Base-by-base conservation (phyloP, 148 eudicot species). In the Euryodendron excelsum region DNA sequence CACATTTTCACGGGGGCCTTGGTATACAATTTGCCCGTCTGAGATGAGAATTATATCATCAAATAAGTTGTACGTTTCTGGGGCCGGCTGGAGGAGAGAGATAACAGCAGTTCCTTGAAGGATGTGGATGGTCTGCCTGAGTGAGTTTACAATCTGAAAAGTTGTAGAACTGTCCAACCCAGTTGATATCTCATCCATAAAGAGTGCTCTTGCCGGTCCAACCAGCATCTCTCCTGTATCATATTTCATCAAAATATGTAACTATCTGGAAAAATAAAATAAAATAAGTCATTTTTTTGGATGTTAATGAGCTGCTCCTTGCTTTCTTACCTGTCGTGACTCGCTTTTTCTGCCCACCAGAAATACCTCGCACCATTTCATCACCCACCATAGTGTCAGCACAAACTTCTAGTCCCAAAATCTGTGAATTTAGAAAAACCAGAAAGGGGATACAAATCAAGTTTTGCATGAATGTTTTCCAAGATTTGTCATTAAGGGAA, bases 371-470 rank as follows among this genome's bases (percentile, higher is more conserved):
- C 3, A 89, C 47, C 90, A 90, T 90, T 78, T 87, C 86, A 81
- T 87, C 79, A 25, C 91, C 94, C 18, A 90, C 90, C 77, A 90
- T 66, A 68, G 90, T 87, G 80, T 90, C 92, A 34, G 94, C 92
- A 80, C 92, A 90, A 39, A 78, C 66, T 44, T 90, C 94, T 23
- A 89, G 87, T 69, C 94, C 94, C 77, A 90, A 78, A 50, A 90
- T 86, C 94, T 90, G 77, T 50, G 69, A 30, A 65, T 47, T 72
- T 52, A 10, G 21, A 36, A n/a, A n/a, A 62, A 47, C 15, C 13
- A 34, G 31, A 37, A 48, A 48, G 15, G 13, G 15, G 31, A 74
- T 52, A 23, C 25, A 14, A 28, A 7, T 60, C 13, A n/a, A 47
- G 21, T 50, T 65, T 53, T n/a, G 28, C 2, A 17, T 12, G 2